Percentiles rank a stretch among this genome's conserved stretches.
phyloP scores from a whole-genome alignment of 352 stramenopile species.

The Bremia lactucae region DNA sequence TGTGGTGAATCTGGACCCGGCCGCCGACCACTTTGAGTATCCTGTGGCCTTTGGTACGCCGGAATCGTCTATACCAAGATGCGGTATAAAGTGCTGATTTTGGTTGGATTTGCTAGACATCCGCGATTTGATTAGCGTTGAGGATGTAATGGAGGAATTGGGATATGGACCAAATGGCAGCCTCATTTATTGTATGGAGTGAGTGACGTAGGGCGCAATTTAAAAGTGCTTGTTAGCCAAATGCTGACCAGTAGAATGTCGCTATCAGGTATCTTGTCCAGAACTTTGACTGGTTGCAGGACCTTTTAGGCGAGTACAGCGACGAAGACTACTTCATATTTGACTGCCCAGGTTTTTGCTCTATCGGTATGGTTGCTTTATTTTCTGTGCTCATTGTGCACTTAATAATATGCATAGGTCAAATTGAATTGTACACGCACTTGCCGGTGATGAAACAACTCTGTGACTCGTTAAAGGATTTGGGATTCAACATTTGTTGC shows the following conservation, averaged over 20 bases:
- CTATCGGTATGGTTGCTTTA: not conserved
- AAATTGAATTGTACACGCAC: slow-evolving; percentile 89
- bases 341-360: slow-evolving; percentile 90
- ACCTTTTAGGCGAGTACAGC: slow-evolving; percentile 85
- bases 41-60: slow-evolving; percentile 75
- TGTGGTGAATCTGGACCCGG: slow-evolving; percentile 96
- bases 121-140: slow-evolving; percentile 91
- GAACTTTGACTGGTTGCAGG: slow-evolving; percentile 93
- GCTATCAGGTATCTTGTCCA: slow-evolving; percentile 72
- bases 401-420: slow-evolving; percentile 25
- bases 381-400: too few relatives aligned
- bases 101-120: slow-evolving; percentile 56
- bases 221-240: not conserved
- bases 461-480: slow-evolving; percentile 75
- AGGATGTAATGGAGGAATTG: slow-evolving; percentile 96
- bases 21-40: slow-evolving; percentile 87
- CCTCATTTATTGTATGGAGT: slow-evolving; percentile 99
- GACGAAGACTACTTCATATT: slow-evolving; percentile 97
- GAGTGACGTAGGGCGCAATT: slow-evolving; percentile 23
- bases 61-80: slow-evolving; percentile 1
- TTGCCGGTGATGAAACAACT: slow-evolving; percentile 86
- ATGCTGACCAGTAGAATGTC: slow-evolving; percentile 3
- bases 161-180: slow-evolving; percentile 96
- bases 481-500: slow-evolving; percentile 82
- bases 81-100: slow-evolving; percentile 5